phyloP scores from a whole-genome alignment of 2,329 filamentous ascomycete species.

The Rhynchosporium secalis region DNA sequence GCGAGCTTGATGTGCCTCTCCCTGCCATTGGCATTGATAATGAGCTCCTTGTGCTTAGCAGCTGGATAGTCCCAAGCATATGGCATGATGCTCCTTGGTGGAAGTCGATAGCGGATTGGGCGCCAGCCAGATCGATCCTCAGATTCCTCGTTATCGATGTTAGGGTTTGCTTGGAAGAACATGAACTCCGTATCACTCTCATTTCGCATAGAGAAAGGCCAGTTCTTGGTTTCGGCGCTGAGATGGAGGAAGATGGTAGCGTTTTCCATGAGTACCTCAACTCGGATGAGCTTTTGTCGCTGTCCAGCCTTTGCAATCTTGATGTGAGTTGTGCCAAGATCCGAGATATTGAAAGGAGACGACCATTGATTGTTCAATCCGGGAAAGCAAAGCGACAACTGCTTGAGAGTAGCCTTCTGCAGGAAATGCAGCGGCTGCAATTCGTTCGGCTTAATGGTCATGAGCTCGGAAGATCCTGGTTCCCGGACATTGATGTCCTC shows the following conservation, averaged over 20 bases:
- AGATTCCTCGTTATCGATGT: constrained; percentile 83
- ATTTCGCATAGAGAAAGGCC: constrained; percentile 98
- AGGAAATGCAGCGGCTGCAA: constrained; percentile 87
- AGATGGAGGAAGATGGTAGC: constrained; percentile 93
- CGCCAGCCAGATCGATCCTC: constrained; percentile 87
- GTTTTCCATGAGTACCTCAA: constrained; percentile 89
- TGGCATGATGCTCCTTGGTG: constrained; percentile 95
- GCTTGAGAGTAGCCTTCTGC: constrained; percentile 78
- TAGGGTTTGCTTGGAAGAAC: constrained; percentile 94
- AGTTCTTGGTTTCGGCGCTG: constrained; percentile 87
- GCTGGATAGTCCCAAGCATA: constrained; percentile 99
- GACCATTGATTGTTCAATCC: constrained; percentile 98
- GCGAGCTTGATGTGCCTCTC: constrained; percentile 92
- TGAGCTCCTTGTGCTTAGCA: constrained; percentile 91
- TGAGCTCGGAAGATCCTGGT: constrained; percentile 83
- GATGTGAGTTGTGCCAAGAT: constrained; percentile 87
- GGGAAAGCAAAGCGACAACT: constrained; percentile 88
- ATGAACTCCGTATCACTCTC: constrained; percentile 96
- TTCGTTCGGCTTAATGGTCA: constrained; percentile 74
- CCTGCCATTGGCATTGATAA: constrained; percentile 75
- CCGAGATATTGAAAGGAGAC: constrained; percentile 95
- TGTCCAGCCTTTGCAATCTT: constrained; percentile 91
- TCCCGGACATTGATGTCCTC: constrained; percentile 91
- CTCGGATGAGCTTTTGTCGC: constrained; percentile 80
- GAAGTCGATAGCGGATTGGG: constrained; percentile 87